Percentiles rank a stretch among this genome's conserved stretches.
Conservation (phyloP, 2,329 filamentous ascomycete species). For the Nemania bipapillata region DNA sequence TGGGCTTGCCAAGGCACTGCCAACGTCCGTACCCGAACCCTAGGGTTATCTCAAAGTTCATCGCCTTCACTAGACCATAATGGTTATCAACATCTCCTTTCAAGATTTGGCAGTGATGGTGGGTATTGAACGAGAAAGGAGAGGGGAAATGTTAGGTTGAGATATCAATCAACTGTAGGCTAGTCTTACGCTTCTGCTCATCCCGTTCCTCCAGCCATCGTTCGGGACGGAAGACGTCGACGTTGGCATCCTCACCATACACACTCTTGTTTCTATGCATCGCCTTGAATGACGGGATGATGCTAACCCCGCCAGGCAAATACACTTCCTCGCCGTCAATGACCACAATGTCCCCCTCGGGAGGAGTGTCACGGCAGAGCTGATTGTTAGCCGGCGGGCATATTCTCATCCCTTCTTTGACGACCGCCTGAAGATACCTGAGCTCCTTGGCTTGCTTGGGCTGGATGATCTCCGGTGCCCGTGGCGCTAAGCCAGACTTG, state of each 20-base stretch:
- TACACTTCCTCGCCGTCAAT: conserved; percentile 25
- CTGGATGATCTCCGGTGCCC: conserved; percentile 50
- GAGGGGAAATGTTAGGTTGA: neutral
- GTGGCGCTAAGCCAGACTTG: conserved; percentile 48
- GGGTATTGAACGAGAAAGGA: neutral
- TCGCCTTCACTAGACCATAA: conserved; percentile 25
- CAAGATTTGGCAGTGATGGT: neutral
- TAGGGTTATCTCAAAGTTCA: conserved; percentile 27
- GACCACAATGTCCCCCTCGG: conserved; percentile 28
- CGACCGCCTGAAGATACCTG: conserved; percentile 55
- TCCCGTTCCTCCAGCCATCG: conserved; percentile 39
- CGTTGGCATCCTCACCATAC: conserved; percentile 31
- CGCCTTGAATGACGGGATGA: conserved; percentile 26
- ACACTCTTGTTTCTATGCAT: conserved; percentile 31
- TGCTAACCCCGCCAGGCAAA: conserved; percentile 27
- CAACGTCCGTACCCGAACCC: conserved; percentile 36
- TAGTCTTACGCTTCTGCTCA: conserved; percentile 10
- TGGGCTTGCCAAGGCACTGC: conserved; percentile 35
- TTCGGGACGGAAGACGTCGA: conserved; percentile 38
- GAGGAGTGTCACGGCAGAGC: conserved; percentile 36
- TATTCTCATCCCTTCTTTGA: conserved; percentile 55
- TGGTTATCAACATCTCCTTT: neutral
- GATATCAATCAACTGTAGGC: too few species aligned
- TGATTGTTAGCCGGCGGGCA: conserved; percentile 48
- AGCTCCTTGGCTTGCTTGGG: conserved; percentile 49